Conservation (phyloP, 352 stramenopile species). For the Phytophthora europaea region DNA sequence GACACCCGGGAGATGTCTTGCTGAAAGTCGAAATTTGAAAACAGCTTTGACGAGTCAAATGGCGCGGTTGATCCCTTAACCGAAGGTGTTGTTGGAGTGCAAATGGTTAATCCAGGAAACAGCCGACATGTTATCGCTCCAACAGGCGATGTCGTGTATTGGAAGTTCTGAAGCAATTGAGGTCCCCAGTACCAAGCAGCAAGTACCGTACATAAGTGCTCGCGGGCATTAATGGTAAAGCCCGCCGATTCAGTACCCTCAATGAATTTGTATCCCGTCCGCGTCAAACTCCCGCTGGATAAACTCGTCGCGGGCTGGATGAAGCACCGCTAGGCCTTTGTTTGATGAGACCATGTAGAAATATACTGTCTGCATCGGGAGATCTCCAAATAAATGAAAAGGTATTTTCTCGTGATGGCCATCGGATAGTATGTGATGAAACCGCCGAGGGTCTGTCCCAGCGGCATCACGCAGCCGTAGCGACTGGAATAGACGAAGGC, state of each 20-base stretch:
- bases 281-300: slow-evolving; percentile 16
- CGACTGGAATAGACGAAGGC: too few species aligned
- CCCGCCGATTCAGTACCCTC: not conserved
- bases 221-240: slow-evolving; percentile 22
- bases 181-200: slow-evolving; percentile 6
- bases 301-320: slow-evolving; percentile 12
- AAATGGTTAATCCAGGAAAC: not conserved
- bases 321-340: slow-evolving; percentile 2
- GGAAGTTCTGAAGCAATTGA: not conserved
- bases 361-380: too few species aligned
- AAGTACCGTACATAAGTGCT: slow-evolving; percentile 24
- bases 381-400: too few species aligned
- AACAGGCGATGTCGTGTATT: slow-evolving; percentile 13
- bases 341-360: slow-evolving; percentile 24
- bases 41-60: not conserved
- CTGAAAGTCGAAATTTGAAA: not conserved
- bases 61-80: slow-evolving; percentile 1
- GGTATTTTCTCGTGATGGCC: too few species aligned
- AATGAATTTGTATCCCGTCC: not conserved
- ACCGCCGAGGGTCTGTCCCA: too few species aligned
- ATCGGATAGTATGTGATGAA: too few species aligned
- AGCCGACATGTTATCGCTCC: slow-evolving; percentile 12
- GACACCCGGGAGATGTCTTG: slow-evolving; percentile 4
- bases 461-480: too few species aligned
- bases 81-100: not conserved